Evolutionary conservation across 805 yeast genomes (phyloP).

Genomic region (Zygoascus ofunaensis): DNA sequence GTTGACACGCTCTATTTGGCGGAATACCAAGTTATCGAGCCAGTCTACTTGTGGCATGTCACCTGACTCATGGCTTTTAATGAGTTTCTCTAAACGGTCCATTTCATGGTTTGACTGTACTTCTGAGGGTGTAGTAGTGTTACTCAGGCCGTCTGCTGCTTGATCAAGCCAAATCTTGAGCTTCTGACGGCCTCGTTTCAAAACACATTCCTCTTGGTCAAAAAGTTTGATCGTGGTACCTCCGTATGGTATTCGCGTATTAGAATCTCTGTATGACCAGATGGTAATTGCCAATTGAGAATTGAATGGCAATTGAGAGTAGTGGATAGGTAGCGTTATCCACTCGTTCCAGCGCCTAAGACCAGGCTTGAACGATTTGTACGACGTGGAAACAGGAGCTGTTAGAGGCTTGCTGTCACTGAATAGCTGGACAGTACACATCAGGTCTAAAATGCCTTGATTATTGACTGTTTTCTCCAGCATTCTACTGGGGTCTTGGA

Average conservation of each 20-base stretch:
- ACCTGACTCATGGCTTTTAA: conserved; percentile 60
- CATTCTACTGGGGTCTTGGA: conserved; percentile 39
- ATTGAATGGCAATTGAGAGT: conserved; percentile 59
- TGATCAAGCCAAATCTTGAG: conserved; percentile 36
- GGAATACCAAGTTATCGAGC: conserved; percentile 61
- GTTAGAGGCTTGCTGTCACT: conserved; percentile 40
- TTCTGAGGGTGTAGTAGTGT: conserved; percentile 22
- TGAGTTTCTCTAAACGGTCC: conserved; percentile 42
- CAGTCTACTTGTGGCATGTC: conserved; percentile 55
- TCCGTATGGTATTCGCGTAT: conserved; percentile 44
- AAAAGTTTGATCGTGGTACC: conserved; percentile 52
- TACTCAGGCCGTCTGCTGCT: conserved; percentile 26
- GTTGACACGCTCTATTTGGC: conserved; percentile 40
- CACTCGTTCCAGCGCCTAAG: conserved; percentile 59
- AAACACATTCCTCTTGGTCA: conserved; percentile 43
- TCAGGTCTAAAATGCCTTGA: conserved; percentile 22
- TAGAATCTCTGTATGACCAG: conserved; percentile 58
- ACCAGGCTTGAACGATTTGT: conserved; percentile 35
- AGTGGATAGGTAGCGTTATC: conserved; percentile 61
- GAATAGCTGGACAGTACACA: conserved; percentile 39
- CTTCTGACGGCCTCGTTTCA: conserved; percentile 66
- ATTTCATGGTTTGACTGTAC: conserved; percentile 26
- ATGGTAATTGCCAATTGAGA: conserved; percentile 52
- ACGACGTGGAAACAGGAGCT: conserved; percentile 41
- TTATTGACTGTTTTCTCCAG: conserved; percentile 17